phyloP scores from a whole-genome alignment of 2,329 filamentous ascomycete genomes.

The Hysterium pulicare region DNA sequence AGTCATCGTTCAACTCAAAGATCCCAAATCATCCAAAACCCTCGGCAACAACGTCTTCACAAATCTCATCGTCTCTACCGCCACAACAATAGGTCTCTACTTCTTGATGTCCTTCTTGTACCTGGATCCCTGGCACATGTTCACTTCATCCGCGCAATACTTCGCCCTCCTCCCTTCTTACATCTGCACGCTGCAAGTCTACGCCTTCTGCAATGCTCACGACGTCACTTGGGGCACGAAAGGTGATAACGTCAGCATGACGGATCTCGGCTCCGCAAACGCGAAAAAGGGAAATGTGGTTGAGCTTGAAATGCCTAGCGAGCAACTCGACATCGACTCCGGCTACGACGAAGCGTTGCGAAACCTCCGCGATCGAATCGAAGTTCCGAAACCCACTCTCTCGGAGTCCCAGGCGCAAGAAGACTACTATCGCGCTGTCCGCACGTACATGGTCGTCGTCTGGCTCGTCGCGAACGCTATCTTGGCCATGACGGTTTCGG shows the following conservation, averaged over 20 bases:
- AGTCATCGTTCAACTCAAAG: constrained; percentile 72
- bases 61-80: constrained; percentile 86
- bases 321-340: constrained; percentile 96
- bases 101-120: constrained; percentile 96
- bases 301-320: constrained; percentile 94
- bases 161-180: constrained; percentile 89
- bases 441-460: constrained; percentile 94
- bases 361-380: constrained; percentile 88
- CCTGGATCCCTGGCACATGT: constrained; percentile 98
- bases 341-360: constrained; percentile 96
- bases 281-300: constrained; percentile 72
- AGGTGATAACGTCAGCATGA: constrained; percentile 92
- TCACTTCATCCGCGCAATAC: constrained; percentile 87
- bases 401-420: constrained; percentile 86
- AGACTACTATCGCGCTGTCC: constrained; percentile 95
- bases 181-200: constrained; percentile 96
- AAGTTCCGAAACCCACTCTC: constrained; percentile 62
- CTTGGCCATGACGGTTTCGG: constrained; percentile 87
- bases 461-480: constrained; percentile 94
- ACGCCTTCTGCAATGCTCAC: constrained; percentile 99
- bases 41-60: constrained; percentile 90
- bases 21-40: constrained; percentile 47
- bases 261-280: constrained; percentile 83
- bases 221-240: constrained; percentile 99
- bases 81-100: constrained; percentile 88